Percentiles rank a stretch among this genome's conserved stretches.
Evolutionary conservation across 176 grass and related monocot species (phyloP).

Genomic region (Calamus simplicifolius): DNA sequence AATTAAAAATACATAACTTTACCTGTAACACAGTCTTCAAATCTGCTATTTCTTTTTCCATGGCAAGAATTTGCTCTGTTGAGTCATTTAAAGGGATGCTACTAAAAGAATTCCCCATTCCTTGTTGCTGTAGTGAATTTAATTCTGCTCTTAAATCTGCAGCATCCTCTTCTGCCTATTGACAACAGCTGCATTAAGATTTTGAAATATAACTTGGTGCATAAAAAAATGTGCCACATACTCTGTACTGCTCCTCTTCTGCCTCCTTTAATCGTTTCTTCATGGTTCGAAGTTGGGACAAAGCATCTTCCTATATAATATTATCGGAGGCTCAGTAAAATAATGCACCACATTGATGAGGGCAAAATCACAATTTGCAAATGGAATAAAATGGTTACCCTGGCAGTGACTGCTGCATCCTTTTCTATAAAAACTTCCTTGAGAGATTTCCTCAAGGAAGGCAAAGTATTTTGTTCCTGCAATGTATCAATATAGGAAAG

Average conservation of each 20-base stretch:
- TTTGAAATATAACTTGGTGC: background rate
- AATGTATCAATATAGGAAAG: conserved; percentile 11
- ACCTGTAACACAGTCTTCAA: conserved; percentile 74
- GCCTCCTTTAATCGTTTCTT: conserved; percentile 94
- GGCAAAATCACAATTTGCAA: conserved; percentile 8
- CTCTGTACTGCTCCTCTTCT: conserved; percentile 95
- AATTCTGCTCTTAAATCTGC: conserved; percentile 86
- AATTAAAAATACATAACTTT: background rate
- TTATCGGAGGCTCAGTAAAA: conserved; percentile 5
- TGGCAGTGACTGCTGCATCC: conserved; percentile 76
- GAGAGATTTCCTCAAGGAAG: conserved; percentile 47
- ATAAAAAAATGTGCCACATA: conserved; percentile 28
- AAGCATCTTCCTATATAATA: conserved; percentile 78
- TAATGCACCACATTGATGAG: background rate
- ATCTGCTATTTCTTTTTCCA: conserved; percentile 88
- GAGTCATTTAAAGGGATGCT: conserved; percentile 46
- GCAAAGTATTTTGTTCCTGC: conserved; percentile 61
- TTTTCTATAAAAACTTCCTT: conserved; percentile 82
- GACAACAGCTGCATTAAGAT: conserved; percentile 19
- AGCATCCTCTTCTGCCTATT: conserved; percentile 87
- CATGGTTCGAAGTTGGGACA: conserved; percentile 67
- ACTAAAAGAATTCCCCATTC: conserved; percentile 48
- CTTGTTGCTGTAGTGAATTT: conserved; percentile 77
- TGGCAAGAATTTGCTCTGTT: conserved; percentile 41
- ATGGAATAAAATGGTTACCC: conserved; percentile 31